These are phyloP conservation scores for Strobilomyces echinocephalus DNA, from an alignment of 768 basidiomycete genomes.

Conservation along the genomic window DNA sequence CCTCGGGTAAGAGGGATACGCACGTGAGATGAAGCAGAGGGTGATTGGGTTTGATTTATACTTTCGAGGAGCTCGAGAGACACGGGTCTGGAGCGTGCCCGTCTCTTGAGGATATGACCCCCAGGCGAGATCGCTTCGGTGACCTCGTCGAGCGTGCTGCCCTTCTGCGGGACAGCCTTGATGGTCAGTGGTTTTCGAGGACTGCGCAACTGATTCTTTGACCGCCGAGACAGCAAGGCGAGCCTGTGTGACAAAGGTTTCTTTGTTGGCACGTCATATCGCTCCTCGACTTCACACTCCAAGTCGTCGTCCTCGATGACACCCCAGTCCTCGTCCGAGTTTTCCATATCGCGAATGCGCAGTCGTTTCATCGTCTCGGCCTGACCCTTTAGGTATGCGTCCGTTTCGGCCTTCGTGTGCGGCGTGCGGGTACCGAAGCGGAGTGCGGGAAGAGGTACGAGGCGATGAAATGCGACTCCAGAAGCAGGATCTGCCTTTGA, in stretches of 20 bases:
- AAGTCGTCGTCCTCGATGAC: constrained; percentile 44
- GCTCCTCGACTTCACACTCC: constrained; percentile 46
- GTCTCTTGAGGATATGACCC: constrained; percentile 70
- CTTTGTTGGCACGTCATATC: constrained; percentile 29
- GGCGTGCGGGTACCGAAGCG: constrained; percentile 29
- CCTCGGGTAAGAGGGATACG: background rate
- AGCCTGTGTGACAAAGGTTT: constrained; percentile 31
- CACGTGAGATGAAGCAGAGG: constrained; percentile 31
- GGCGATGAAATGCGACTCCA: constrained; percentile 32
- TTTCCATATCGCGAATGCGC: constrained; percentile 52
- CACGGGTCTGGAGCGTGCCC: constrained; percentile 68
- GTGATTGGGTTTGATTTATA: constrained; percentile 41
- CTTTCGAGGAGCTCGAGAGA: constrained; percentile 62
- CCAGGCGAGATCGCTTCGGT: constrained; percentile 70
- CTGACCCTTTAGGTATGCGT: constrained; percentile 43
- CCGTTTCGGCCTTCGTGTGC: constrained; percentile 35
- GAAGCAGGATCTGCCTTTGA: constrained; percentile 30
- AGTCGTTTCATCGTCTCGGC: constrained; percentile 63
- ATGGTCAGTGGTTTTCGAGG: constrained; percentile 24
- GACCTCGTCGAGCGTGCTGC: constrained; percentile 50
- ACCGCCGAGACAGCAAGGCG: constrained; percentile 21
- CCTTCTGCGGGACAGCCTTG: constrained; percentile 33
- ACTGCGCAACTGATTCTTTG: constrained; percentile 27
- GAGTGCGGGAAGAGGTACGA: constrained; percentile 31
- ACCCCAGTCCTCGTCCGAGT: constrained; percentile 43